Evolutionary conservation across 1,284 basidiomycete genomes (phyloP).

Genomic region (Paramarasmius palmivorus): DNA sequence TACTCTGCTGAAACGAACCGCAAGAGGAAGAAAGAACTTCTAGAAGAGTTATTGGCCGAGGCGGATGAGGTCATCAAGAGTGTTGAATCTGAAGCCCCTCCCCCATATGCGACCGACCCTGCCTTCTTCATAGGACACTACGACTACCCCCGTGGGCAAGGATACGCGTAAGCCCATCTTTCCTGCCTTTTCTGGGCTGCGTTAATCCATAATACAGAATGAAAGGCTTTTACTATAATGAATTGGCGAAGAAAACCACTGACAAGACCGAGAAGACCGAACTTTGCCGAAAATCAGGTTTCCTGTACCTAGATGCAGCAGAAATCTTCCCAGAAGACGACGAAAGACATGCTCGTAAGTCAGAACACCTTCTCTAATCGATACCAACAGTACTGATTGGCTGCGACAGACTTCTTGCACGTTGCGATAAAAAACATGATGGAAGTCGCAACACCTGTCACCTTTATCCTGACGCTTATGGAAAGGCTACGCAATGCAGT

Average conservation of each 20-base stretch:
- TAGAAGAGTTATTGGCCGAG: conserved; percentile 6
- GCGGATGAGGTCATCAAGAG: conserved; percentile 10
- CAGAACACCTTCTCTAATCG: not conserved
- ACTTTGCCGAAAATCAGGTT: conserved; percentile 17
- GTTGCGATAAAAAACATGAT: not conserved
- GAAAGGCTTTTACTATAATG: not conserved
- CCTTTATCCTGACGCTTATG: no score
- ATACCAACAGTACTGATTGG: no score
- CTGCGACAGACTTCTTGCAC: not conserved
- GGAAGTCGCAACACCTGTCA: not conserved
- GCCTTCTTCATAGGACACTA: conserved; percentile 4
- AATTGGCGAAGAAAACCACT: not conserved
- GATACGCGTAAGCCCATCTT: not conserved
- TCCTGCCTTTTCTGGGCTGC: not conserved
- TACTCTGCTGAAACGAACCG: not conserved
- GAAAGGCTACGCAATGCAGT: no score
- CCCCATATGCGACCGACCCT: conserved; percentile 1
- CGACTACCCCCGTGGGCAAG: not conserved
- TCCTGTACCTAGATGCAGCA: conserved; percentile 24
- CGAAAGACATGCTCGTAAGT: conserved; percentile 26
- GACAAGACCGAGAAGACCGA: conserved; percentile 2
- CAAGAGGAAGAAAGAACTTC: conserved; percentile 5
- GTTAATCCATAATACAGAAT: not conserved
- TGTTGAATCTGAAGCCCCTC: conserved; percentile 1
- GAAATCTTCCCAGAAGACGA: conserved; percentile 29